Conservation (phyloP, 2,329 filamentous ascomycete genomes). For the Hymenoscyphus fraxineus region DNA sequence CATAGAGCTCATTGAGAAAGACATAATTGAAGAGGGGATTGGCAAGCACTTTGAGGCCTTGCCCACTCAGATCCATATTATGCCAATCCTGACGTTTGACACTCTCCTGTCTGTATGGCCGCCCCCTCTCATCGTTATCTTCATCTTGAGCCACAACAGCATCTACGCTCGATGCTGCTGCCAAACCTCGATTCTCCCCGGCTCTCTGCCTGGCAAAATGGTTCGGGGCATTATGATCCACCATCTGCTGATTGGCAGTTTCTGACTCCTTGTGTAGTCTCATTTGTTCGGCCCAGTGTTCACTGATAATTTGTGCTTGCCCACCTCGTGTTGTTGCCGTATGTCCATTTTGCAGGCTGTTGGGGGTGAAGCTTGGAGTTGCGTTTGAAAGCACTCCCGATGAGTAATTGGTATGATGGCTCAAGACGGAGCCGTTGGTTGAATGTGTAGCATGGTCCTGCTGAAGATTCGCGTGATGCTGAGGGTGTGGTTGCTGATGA, state of each 20-base stretch:
- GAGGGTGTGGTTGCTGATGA: slow-evolving; percentile 53
- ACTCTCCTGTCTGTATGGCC: slow-evolving; percentile 63
- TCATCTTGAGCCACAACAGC: slow-evolving; percentile 45
- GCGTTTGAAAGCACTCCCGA: slow-evolving; percentile 62
- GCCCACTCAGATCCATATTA: slow-evolving; percentile 92
- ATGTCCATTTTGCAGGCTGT: slow-evolving; percentile 56
- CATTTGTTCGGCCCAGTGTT: slow-evolving; percentile 87
- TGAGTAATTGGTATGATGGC: slow-evolving; percentile 59
- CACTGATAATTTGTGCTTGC: slow-evolving; percentile 51
- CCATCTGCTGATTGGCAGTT: slow-evolving; percentile 68
- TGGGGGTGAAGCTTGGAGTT: slow-evolving; percentile 52
- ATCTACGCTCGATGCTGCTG: slow-evolving; percentile 40
- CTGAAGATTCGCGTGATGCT: slow-evolving; percentile 59
- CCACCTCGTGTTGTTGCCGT: slow-evolving; percentile 44
- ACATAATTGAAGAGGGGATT: slow-evolving; percentile 78
- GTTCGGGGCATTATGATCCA: slow-evolving; percentile 59
- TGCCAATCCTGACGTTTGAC: slow-evolving; percentile 80
- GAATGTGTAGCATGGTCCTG: slow-evolving; percentile 54
- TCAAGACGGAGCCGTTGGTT: slow-evolving; percentile 52
- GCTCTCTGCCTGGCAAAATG: slow-evolving; percentile 72
- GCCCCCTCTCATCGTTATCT: slow-evolving; percentile 51
- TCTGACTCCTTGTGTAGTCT: slow-evolving; percentile 74
- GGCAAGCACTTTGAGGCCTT: slow-evolving; percentile 81
- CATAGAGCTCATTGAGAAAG: slow-evolving; percentile 87
- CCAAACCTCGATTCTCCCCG: slow-evolving; percentile 60